Evolutionary conservation across 116 monocot species (phyloP), one percentile per base, ranked within the genome.

Genomic region (Phalaenopsis hybrid): DNA sequence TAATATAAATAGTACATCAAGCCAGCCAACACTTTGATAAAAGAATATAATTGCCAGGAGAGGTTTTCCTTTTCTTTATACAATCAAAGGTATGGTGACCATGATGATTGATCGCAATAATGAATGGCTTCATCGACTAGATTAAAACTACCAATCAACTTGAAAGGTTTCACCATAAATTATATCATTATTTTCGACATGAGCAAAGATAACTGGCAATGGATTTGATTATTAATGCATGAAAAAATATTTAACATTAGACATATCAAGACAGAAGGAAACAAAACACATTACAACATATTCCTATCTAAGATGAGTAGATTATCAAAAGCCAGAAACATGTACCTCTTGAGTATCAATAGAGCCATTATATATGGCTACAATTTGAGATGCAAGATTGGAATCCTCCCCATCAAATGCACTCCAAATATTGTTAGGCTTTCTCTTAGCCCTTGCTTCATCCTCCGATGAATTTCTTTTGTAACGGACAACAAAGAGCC

Each of bases 301-400:
- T 34, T 28, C 23, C 41, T 9, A 18, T 7, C 4, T 44, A 23
- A 25, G 18, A 37, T 8, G 4, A 79, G 57, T 20, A 80, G 5
- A 67, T 46, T 59, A 63, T 80, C 23, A 10, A 80, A 80, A 76
- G 65, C 13, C 12, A 76, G 86, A 76, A 82, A 21, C 13, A 15
- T 44, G 80, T 82, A 98, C 97, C 95, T 98, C 95, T 76, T 91
- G 84, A 69, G 86, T 79, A 41, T 92, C 89, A 20, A 90, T 84
- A 31, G 95, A 86, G 57, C 94, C 97, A 82, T 93, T 92, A 83
- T 93, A 98, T 61, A 80, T 88, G 15, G 97, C 97, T 55, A 95
- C 93, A 79, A 98, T 86, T 82, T 95, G 97, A 45, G 91, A 90
- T 77, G 97, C 97, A 51, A 86, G 65, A 76, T 89, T 87, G n/a